phyloP scores from a whole-genome alignment of 1,284 basidiomycete genomes.

The Sanghuangporus sanghuang region DNA sequence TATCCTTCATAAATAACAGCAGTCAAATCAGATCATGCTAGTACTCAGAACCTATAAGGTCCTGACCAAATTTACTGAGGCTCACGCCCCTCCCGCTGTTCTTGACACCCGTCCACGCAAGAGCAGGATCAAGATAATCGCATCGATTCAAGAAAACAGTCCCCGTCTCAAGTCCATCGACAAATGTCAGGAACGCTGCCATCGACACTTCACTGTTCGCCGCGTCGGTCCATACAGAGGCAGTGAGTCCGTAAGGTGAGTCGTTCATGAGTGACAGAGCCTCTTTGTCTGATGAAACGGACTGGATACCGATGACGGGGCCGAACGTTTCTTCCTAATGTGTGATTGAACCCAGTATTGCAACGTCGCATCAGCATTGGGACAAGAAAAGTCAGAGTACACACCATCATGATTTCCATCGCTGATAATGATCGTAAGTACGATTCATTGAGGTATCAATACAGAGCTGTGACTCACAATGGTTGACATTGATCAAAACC shows the following conservation, averaged over 20 bases:
- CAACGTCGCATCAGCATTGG: not conserved
- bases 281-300: constrained; percentile 80
- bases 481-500: constrained; percentile 83
- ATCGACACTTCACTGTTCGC: constrained; percentile 53
- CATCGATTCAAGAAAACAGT: constrained; percentile 92
- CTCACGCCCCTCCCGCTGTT: constrained; percentile 88
- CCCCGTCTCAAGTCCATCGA: constrained; percentile 76
- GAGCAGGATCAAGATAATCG: constrained; percentile 85
- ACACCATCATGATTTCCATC: constrained; percentile 89
- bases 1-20: constrained; percentile 24
- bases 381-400: not conserved
- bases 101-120: constrained; percentile 94
- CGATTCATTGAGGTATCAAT: not conserved
- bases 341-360: not conserved
- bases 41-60: not conserved
- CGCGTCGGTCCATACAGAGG: constrained; percentile 87
- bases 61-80: constrained; percentile 81
- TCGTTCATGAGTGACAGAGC: constrained; percentile 92
- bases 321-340: constrained; percentile 83
- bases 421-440: constrained; percentile 34
- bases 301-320: constrained; percentile 83
- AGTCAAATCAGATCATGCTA: not conserved
- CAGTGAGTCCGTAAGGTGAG: constrained; percentile 91
- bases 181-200: constrained; percentile 63
- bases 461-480: constrained; percentile 45